Conservation (phyloP, 345 rosid genomes). For the Excoecaria cochinchinensis region DNA sequence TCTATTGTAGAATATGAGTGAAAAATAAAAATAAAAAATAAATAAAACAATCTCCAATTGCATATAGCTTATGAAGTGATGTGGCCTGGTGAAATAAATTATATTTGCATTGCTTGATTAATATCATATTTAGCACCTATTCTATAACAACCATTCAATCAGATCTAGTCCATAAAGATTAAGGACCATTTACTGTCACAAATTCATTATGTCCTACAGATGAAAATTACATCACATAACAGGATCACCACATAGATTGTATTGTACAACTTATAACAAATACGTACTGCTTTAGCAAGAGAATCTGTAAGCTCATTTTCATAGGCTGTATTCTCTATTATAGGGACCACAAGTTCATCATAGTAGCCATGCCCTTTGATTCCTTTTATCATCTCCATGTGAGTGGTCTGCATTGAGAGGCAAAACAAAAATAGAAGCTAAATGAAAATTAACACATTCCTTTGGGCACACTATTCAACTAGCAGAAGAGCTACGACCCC, state of each 20-base stretch:
- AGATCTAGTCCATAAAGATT: not conserved
- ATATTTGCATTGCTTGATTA: not conserved
- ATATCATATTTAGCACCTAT: not conserved
- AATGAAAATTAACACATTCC: conserved; percentile 6
- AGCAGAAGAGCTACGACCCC: too few relatives aligned
- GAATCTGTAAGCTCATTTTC: conserved; percentile 92
- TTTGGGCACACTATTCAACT: not conserved
- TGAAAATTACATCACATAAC: conserved; percentile 6
- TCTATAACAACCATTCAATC: not conserved
- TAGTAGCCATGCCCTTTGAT: conserved; percentile 94
- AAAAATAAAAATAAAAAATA: not conserved
- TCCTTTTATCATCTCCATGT: conserved; percentile 99
- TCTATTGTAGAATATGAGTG: not conserved
- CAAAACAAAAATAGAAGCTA: not conserved
- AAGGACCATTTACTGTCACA: not conserved
- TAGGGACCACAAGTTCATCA: conserved; percentile 93
- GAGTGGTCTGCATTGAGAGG: conserved; percentile 59
- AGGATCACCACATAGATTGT: conserved; percentile 1
- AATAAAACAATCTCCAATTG: not conserved
- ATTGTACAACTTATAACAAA: not conserved
- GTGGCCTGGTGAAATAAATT: not conserved
- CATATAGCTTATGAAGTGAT: conserved; percentile 1
- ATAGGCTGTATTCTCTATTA: conserved; percentile 89
- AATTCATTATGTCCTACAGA: not conserved
- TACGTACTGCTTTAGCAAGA: conserved; percentile 79